Base-by-base conservation (phyloP, 768 basidiomycete genomes). In the Xerocomellus dryophilus region DNA sequence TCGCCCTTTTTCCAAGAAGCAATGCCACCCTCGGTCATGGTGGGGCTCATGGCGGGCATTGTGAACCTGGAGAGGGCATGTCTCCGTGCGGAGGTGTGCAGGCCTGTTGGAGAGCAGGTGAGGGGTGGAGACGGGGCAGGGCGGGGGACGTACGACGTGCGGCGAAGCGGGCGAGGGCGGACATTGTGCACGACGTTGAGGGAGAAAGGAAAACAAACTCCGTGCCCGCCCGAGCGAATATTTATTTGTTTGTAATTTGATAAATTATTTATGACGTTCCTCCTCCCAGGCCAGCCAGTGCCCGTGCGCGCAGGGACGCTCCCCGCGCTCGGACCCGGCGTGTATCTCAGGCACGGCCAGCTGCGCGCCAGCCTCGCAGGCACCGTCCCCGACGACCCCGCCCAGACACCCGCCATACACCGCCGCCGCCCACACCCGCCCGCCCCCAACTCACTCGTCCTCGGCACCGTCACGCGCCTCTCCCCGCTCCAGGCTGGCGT, bases 41-140 rank as follows among this genome's bases (percentile, higher is more conserved):
- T 99, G 31, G 97, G 97, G 58, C 93, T 96, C 96, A 98, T 99
- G 62, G 97, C 94, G 53, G 94, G 95, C 93, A 97, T 95, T 59
- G 85, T 78, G 76, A 98, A 95, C 70, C 85, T 91, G 56, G 89
- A 77, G 61, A 98, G 81, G 36, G 88, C 94, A 75, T 79, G 75
- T 63, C 88, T 76, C 57, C 84, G 82, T 50, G 86, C 80, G 29
- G 95, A 94, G 65, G 81, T 80, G 77, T 94, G 91, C 50, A 98
- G 76, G 65, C 84, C 95, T 96, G 66, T 48, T 35, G 31, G 49
- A 25, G 36, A 31, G 43, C 27, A 3, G 27, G 52, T 57, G 6
- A 58, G 51, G 6, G 4, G 46, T n/a, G n/a, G 21, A 21, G 2
- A 36, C 44, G 5, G 52, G 32, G 15, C 32, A 25, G 42, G 12